Percentiles rank a stretch among this genome's conserved stretches.
Evolutionary conservation across 495 filamentous ascomycete species (phyloP).

Genomic region (Copromyces sp.): DNA sequence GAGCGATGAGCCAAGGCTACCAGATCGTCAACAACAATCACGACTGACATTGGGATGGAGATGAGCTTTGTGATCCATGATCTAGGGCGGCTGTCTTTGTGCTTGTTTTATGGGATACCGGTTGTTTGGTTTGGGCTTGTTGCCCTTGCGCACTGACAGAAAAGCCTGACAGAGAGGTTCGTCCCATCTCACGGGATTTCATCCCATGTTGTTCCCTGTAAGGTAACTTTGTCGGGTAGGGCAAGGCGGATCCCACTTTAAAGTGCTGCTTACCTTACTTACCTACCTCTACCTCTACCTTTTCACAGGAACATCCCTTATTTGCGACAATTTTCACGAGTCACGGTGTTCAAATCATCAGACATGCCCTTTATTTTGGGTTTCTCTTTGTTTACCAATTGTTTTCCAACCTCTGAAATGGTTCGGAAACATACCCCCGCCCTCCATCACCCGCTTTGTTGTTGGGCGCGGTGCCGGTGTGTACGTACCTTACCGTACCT

Average conservation of each 20-base stretch:
- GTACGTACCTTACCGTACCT: background rate
- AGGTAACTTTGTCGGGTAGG: background rate
- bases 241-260: background rate
- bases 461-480: background rate
- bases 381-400: background rate
- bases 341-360: background rate
- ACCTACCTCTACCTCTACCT: no score
- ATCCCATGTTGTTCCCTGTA: background rate
- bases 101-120: background rate
- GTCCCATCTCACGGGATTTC: background rate
- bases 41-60: background rate
- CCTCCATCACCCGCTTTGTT: background rate
- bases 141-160: background rate
- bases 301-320: background rate
- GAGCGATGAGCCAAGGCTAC: background rate
- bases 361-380: background rate
- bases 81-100: background rate
- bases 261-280: background rate
- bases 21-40: background rate
- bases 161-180: background rate
- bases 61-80: background rate
- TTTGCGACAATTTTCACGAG: background rate
- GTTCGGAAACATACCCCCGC: background rate
- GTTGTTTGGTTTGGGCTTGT: no score
- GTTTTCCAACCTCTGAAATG: background rate